Evolutionary conservation across 108 stramenopile species (phyloP).

Genomic region (Cyclostephanos invisitatus): DNA sequence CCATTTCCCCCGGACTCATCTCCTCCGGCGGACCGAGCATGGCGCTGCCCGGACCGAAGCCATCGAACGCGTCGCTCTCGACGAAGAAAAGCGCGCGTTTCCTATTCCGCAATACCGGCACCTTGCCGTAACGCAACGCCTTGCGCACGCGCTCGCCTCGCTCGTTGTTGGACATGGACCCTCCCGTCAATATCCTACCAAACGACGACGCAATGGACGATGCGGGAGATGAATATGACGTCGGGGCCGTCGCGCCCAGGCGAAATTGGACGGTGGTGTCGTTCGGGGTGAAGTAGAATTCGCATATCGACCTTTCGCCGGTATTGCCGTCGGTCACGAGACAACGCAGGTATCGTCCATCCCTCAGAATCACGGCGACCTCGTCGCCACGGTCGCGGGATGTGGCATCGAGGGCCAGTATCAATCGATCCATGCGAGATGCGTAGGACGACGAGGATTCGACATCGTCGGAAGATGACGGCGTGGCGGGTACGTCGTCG

Average conservation of each 20-base stretch:
- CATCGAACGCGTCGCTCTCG: slow-evolving; percentile 72
- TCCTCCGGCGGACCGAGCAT: slow-evolving; percentile 78
- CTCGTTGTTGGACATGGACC: slow-evolving; percentile 64
- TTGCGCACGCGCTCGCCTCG: slow-evolving; percentile 74
- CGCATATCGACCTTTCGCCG: slow-evolving; percentile 65
- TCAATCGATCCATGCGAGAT: slow-evolving; percentile 57
- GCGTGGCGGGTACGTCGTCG: background rate
- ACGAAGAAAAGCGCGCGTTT: slow-evolving; percentile 74
- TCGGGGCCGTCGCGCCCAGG: slow-evolving; percentile 29
- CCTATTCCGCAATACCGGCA: slow-evolving; percentile 80
- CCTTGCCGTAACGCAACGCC: slow-evolving; percentile 68
- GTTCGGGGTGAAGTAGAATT: slow-evolving; percentile 84
- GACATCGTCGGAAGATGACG: background rate
- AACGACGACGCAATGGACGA: background rate
- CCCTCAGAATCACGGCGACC: slow-evolving; percentile 44
- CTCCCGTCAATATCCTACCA: background rate
- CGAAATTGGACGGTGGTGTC: slow-evolving; percentile 89
- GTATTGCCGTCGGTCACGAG: slow-evolving; percentile 67
- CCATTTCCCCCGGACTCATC: slow-evolving; percentile 53
- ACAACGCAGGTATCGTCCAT: slow-evolving; percentile 70
- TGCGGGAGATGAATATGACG: background rate
- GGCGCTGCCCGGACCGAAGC: slow-evolving; percentile 76
- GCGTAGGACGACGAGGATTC: slow-evolving; percentile 20
- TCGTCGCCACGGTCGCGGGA: slow-evolving; percentile 55
- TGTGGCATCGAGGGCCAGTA: slow-evolving; percentile 53